Percentiles rank a stretch among this genome's conserved stretches.
Conservation (phyloP, 768 basidiomycete species). For the Boletus rex-veris region DNA sequence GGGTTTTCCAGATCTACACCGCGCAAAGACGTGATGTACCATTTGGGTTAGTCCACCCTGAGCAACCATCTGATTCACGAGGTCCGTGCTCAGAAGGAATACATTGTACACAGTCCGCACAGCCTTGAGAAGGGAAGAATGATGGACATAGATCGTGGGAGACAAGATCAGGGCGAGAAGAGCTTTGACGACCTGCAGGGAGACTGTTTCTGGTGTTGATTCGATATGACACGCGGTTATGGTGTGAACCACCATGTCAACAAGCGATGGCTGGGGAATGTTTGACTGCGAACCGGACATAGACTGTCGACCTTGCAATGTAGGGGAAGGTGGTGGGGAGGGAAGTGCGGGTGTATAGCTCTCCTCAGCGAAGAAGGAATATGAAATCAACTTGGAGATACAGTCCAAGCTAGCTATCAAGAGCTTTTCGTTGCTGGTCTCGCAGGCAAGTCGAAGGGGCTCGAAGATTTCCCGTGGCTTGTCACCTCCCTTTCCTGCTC, state of each 20-base stretch:
- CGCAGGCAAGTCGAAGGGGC: slow-evolving; percentile 93
- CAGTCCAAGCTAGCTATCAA: slow-evolving; percentile 98
- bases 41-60: slow-evolving; percentile 98
- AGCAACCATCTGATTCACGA: slow-evolving; percentile 95
- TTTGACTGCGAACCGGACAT: slow-evolving; percentile 45
- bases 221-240: slow-evolving; percentile 91
- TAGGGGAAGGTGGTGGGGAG: slow-evolving; percentile 78
- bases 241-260: slow-evolving; percentile 92
- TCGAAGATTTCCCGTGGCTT: slow-evolving; percentile 88
- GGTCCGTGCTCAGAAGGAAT: slow-evolving; percentile 85
- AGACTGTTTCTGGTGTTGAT: slow-evolving; percentile 83
- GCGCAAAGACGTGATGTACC: slow-evolving; percentile 93
- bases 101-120: slow-evolving; percentile 98
- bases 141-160: slow-evolving; percentile 83
- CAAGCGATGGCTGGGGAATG: slow-evolving; percentile 67
- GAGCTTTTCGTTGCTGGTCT: slow-evolving; percentile 88
- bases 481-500: slow-evolving; percentile 69
- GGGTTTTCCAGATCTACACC: slow-evolving; percentile 50
- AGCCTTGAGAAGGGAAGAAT: slow-evolving; percentile 92
- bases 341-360: slow-evolving; percentile 43
- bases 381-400: slow-evolving; percentile 94
- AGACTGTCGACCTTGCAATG: slow-evolving; percentile 39
- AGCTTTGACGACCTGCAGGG: slow-evolving; percentile 95
- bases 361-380: slow-evolving; percentile 90
- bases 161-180: slow-evolving; percentile 88